Evolutionary conservation across 169 alveolate genomes (phyloP).

Genomic region (Plasmodium gallinaceum): DNA sequence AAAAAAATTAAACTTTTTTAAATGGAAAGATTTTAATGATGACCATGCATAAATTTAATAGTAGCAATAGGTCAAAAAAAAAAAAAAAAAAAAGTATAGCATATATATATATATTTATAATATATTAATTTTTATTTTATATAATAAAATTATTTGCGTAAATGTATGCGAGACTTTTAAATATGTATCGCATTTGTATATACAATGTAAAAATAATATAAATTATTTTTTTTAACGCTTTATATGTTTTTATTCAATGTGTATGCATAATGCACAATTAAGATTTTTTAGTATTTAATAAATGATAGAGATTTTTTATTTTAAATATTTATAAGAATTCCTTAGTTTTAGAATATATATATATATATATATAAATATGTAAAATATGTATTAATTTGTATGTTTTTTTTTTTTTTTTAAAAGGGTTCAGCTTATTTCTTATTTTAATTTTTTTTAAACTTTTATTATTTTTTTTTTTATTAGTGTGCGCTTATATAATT

Average conservation of each 20-base stretch:
- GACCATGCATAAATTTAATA: neutral
- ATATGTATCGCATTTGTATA: slow-evolving; percentile 4
- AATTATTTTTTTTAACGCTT: slow-evolving; percentile 1
- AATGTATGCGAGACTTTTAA: slow-evolving; percentile 8
- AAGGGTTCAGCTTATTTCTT: too few species aligned
- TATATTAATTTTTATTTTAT: neutral
- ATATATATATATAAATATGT: too few species aligned
- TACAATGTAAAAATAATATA: neutral
- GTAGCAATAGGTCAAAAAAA: slow-evolving; percentile 1
- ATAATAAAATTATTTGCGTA: neutral
- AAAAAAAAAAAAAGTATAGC: neutral
- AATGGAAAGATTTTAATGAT: neutral
- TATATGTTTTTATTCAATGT: slow-evolving; percentile 18
- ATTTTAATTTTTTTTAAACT: too few species aligned
- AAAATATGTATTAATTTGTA: too few species aligned
- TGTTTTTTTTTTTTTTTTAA: too few species aligned
- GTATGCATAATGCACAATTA: slow-evolving; percentile 37
- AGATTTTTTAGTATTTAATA: neutral
- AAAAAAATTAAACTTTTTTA: neutral
- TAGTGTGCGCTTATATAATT: too few species aligned
- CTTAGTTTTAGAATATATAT: too few species aligned
- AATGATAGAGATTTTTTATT: too few species aligned
- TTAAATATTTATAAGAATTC: too few species aligned
- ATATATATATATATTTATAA: neutral
- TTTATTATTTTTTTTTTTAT: too few species aligned